Conservation (phyloP, 2,329 filamentous ascomycete species). For the Lasiodiplodia hormozganensis region DNA sequence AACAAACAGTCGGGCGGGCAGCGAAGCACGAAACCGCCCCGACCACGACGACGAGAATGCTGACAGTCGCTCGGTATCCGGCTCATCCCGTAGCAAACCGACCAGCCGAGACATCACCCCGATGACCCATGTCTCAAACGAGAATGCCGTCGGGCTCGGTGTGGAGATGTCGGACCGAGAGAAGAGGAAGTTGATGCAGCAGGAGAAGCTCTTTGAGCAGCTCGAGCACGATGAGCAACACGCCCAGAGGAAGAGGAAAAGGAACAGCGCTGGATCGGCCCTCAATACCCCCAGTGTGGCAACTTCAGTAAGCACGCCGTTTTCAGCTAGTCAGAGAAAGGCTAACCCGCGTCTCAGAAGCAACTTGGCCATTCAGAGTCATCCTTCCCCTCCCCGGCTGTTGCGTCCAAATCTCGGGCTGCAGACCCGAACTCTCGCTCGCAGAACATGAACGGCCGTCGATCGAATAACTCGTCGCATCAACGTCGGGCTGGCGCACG, state of each 20-base stretch:
- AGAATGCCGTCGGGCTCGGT: constrained; percentile 50
- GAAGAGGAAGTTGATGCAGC: constrained; percentile 67
- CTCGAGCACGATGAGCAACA: constrained; percentile 64
- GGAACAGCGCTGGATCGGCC: constrained; percentile 61
- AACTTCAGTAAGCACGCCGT: constrained; percentile 48
- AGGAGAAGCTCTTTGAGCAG: constrained; percentile 67
- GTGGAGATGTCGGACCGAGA: constrained; percentile 67
- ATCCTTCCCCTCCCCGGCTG: constrained; percentile 34
- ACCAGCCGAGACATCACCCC: constrained; percentile 69
- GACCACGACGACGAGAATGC: constrained; percentile 62
- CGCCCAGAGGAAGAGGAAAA: constrained; percentile 61
- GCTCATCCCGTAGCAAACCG: constrained; percentile 59
- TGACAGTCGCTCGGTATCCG: constrained; percentile 64
- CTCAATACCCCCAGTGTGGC: constrained; percentile 58
- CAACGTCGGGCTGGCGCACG: constrained; percentile 38
- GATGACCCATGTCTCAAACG: constrained; percentile 58
- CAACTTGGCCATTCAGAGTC: constrained; percentile 45
- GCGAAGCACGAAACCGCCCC: constrained; percentile 59
- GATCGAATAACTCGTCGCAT: constrained; percentile 26
- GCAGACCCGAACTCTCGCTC: constrained; percentile 29
- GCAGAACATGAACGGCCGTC: constrained; percentile 23
- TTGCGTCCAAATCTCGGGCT: constrained; percentile 36
- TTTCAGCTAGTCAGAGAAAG: constrained; percentile 29
- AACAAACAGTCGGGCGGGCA: constrained; percentile 66
- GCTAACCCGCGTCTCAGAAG: constrained; percentile 39